phyloP scores from a whole-genome alignment of 768 basidiomycete species.

The Lactarius tabidus region DNA sequence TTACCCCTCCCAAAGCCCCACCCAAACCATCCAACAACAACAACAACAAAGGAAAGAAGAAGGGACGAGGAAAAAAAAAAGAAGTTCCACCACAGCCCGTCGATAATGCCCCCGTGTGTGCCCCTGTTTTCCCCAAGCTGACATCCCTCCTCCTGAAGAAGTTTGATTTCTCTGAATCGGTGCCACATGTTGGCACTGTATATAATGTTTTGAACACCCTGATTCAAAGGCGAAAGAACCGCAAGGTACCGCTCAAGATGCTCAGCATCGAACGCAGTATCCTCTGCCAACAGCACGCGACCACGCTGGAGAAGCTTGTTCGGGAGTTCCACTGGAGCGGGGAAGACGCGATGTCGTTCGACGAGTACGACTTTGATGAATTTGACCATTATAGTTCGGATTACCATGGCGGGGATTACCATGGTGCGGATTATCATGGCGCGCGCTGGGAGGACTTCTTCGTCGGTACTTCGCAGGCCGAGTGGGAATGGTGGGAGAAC shows the following conservation, averaged over 20 bases:
- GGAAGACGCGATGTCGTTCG: neutral
- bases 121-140: conserved; percentile 7
- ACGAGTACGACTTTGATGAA: neutral
- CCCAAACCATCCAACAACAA: too few relatives aligned
- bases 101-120: too few relatives aligned
- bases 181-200: neutral
- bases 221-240: neutral
- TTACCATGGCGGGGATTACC: too few relatives aligned
- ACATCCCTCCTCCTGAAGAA: conserved; percentile 2
- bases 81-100: neutral
- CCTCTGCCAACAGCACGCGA: neutral
- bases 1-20: neutral
- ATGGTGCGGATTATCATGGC: neutral
- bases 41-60: neutral
- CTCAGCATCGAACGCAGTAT: neutral
- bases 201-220: neutral
- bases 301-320: neutral
- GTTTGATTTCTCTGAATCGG: neutral
- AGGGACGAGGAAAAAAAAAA: neutral
- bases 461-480: neutral
- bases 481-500: conserved; percentile 1
- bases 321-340: neutral
- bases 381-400: neutral
- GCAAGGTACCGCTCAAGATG: neutral
- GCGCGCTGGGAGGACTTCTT: conserved; percentile 5